phyloP scores from a whole-genome alignment of 345 rosid genomes.

The Gossypium rotundifolium region DNA sequence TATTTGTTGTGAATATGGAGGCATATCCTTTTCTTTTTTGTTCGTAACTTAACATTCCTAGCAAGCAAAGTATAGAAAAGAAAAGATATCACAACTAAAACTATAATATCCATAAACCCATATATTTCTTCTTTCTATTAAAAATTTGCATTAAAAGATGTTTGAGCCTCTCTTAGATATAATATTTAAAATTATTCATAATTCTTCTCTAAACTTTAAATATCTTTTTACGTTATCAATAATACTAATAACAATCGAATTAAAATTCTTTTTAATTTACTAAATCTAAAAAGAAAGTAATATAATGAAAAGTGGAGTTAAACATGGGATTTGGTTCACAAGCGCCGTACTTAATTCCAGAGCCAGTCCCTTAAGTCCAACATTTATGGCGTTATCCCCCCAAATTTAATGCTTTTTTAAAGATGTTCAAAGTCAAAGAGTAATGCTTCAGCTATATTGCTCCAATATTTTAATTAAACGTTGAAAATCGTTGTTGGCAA shows the following conservation, averaged over 20 bases:
- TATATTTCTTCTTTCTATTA: too few relatives aligned
- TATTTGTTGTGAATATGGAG: background rate
- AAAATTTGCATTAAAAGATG: too few relatives aligned
- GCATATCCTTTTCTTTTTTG: background rate
- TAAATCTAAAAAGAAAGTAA: too few relatives aligned
- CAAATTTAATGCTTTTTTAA: background rate
- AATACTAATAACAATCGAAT: accelerated
- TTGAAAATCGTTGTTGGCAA: background rate
- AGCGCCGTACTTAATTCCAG: background rate
- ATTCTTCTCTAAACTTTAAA: accelerated
- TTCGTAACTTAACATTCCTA: background rate
- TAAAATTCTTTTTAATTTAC: accelerated
- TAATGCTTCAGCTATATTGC: background rate
- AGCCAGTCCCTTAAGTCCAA: background rate
- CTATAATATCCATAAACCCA: too few relatives aligned
- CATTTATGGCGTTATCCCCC: background rate
- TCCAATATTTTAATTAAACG: background rate
- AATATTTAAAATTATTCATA: too few relatives aligned
- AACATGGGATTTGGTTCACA: background rate
- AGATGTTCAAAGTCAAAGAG: background rate
- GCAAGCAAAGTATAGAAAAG: background rate
- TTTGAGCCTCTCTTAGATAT: too few relatives aligned
- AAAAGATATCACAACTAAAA: too few relatives aligned
- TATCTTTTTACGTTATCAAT: accelerated
- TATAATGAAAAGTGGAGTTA: too few relatives aligned